phyloP scores from a whole-genome alignment of 805 yeast genomes.

The Zygotorulaspora sp. region DNA sequence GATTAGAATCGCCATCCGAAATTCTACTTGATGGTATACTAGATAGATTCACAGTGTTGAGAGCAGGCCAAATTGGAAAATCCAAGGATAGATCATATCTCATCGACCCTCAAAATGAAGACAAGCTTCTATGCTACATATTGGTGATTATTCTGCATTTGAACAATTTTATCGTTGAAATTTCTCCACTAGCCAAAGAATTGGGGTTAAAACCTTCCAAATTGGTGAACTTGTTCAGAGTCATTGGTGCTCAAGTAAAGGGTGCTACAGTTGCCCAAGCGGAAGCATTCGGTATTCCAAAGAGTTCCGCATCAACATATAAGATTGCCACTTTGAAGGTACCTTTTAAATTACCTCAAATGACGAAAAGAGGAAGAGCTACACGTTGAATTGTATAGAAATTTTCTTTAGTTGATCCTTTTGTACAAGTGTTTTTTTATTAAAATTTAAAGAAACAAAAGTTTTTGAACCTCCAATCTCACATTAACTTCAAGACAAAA shows the following conservation, averaged over 20 bases:
- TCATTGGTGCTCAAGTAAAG: slow-evolving; percentile 77
- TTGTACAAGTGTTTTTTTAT: too few relatives aligned
- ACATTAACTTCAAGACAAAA: not conserved
- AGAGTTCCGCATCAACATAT: slow-evolving; percentile 54
- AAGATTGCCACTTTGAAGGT: slow-evolving; percentile 81
- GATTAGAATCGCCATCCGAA: slow-evolving; percentile 69
- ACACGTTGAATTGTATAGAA: slow-evolving; percentile 12
- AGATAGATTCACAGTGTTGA: slow-evolving; percentile 62
- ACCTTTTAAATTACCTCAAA: slow-evolving; percentile 85
- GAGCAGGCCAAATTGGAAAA: slow-evolving; percentile 63
- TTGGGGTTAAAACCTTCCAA: slow-evolving; percentile 74
- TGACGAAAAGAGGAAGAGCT: slow-evolving; percentile 60
- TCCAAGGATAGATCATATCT: slow-evolving; percentile 71
- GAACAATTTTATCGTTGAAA: slow-evolving; percentile 67
- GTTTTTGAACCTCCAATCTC: too few relatives aligned
- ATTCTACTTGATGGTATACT: slow-evolving; percentile 65
- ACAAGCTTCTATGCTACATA: slow-evolving; percentile 75
- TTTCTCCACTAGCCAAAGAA: slow-evolving; percentile 81
- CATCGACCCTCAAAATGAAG: slow-evolving; percentile 85
- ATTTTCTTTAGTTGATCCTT: too few relatives aligned
- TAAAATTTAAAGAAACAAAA: too few relatives aligned
- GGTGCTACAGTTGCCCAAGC: slow-evolving; percentile 69
- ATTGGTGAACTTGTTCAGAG: slow-evolving; percentile 62
- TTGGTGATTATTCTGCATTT: slow-evolving; percentile 69
- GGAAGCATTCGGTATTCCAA: slow-evolving; percentile 65